Base-by-base conservation (phyloP, 2,329 filamentous ascomycete species). In the Nigrograna mackinnonii region DNA sequence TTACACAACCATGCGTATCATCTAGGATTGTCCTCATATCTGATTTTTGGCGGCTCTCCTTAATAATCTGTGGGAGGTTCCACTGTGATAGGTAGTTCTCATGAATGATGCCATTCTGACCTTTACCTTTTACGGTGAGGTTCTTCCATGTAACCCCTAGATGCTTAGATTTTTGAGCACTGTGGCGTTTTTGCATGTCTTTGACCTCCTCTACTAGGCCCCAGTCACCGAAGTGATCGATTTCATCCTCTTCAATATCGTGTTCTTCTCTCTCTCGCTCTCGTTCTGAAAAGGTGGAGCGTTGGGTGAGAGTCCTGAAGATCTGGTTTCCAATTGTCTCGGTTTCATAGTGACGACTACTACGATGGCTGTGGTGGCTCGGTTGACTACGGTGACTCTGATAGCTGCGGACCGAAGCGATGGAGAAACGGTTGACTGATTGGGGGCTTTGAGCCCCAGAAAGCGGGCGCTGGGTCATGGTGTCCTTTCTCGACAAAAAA, bases 1-100 rank as follows among this genome's bases (percentile, higher is more conserved):
- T 83, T 37, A 88, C 81, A 51, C 82, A 86, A n/a, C 84, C 84
- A 64, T 82, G 79, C 41, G 74, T 78, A 52, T 78, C 73, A 41
- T 84, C 75, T n/a, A 55, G 12, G 17, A 55, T 52, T 5, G 46
- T 48, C 36, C 40, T 46, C 30, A 51, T 17, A 5, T 14, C 26
- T n/a, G 41, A 35, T 22, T 45, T 45, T 9, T 47, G 44, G 38
- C 50, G 44, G 22, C 35, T 34, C 22, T 52, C 50, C 12, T 37
- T 39, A 11, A 52, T 39, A 20, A 36, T 37, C 34, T 49, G 47
- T 16, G 43, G 45, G 12, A 55, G 48, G 30, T 55, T 51, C 41
- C 50, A 47, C 36, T 41, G 53, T 21, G 45, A 50, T 6, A 54
- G 39, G 1, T 51, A 39, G 22, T 54, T 57, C 31, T 55, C 54